These are phyloP conservation scores for Alternaria arbusti DNA, from an alignment of 2,329 filamentous ascomycete species.

Conservation along the genomic window DNA sequence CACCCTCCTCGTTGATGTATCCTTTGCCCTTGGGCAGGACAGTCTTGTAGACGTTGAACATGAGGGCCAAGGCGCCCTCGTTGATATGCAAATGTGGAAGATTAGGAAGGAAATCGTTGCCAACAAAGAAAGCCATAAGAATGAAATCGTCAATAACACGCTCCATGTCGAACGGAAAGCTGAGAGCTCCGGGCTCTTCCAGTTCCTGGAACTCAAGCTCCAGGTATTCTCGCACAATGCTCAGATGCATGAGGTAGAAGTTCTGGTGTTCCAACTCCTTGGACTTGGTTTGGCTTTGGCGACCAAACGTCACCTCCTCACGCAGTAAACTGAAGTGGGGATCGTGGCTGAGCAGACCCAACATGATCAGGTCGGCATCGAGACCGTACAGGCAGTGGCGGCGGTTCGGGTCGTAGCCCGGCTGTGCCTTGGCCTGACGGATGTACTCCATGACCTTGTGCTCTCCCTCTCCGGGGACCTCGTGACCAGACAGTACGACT, in stretches of 20 bases:
- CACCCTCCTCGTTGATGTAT: constrained; percentile 94
- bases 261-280: constrained; percentile 99
- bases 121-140: constrained; percentile 98
- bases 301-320: constrained; percentile 97
- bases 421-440: constrained; percentile 93
- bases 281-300: constrained; percentile 83
- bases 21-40: constrained; percentile 86
- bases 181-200: constrained; percentile 72
- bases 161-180: constrained; percentile 90
- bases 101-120: constrained; percentile 98
- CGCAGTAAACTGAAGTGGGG: constrained; percentile 96
- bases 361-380: constrained; percentile 97
- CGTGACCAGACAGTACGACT: constrained; percentile 94
- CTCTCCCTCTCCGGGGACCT: constrained; percentile 96
- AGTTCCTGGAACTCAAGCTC: constrained; percentile 97
- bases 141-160: constrained; percentile 99
- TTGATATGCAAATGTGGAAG: constrained; percentile 97
- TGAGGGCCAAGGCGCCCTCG: constrained; percentile 92
- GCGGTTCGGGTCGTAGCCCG: constrained; percentile 88
- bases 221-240: constrained; percentile 95
- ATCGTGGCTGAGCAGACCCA: constrained; percentile 95
- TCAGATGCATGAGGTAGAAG: constrained; percentile 96
- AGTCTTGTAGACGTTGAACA: constrained; percentile 96
- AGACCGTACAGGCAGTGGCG: constrained; percentile 97
- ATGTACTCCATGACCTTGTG: constrained; percentile 99